These are phyloP conservation scores for Picochlorum sp. DNA, from an alignment of 139 green algal genomes.

Conservation along the genomic window DNA sequence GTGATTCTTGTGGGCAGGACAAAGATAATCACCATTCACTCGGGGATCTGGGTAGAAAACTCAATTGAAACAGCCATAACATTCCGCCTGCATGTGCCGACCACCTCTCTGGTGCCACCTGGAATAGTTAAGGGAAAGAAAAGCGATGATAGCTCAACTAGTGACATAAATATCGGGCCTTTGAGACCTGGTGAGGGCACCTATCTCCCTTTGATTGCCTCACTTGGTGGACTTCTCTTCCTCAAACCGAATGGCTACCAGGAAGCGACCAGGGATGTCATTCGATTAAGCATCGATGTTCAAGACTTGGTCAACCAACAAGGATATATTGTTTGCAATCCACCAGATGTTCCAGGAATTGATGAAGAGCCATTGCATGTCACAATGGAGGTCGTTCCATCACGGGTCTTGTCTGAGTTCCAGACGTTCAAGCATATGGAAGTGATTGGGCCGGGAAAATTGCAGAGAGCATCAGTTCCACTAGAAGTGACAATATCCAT, in stretches of 20 bases:
- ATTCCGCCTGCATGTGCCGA: conserved; percentile 60
- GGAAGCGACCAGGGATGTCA: conserved; percentile 56
- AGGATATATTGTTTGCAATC: conserved; percentile 55
- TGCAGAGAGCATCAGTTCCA: conserved; percentile 37
- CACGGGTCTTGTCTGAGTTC: conserved; percentile 46
- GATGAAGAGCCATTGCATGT: conserved; percentile 35
- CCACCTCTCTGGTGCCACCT: conserved; percentile 42
- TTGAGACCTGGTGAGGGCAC: conserved; percentile 44
- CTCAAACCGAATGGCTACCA: conserved; percentile 41
- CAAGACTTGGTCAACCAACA: conserved; percentile 43
- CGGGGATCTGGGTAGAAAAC: conserved; percentile 63
- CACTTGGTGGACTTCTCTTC: conserved; percentile 59
- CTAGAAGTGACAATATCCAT: conserved; percentile 64
- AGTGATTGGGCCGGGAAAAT: conserved; percentile 35
- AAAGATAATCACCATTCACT: conserved; percentile 73
- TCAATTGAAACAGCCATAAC: conserved; percentile 31
- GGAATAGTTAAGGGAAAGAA: not conserved
- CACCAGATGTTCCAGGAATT: conserved; percentile 7
- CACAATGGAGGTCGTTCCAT: conserved; percentile 30
- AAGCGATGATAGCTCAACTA: not conserved
- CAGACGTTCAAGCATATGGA: conserved; percentile 58
- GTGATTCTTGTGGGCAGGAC: conserved; percentile 66
- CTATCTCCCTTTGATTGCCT: conserved; percentile 64
- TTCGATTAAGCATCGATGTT: conserved; percentile 45
- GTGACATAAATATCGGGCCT: conserved; percentile 28